phyloP scores from a whole-genome alignment of 2,329 filamentous ascomycete species.

The Diaporthe amygdali region DNA sequence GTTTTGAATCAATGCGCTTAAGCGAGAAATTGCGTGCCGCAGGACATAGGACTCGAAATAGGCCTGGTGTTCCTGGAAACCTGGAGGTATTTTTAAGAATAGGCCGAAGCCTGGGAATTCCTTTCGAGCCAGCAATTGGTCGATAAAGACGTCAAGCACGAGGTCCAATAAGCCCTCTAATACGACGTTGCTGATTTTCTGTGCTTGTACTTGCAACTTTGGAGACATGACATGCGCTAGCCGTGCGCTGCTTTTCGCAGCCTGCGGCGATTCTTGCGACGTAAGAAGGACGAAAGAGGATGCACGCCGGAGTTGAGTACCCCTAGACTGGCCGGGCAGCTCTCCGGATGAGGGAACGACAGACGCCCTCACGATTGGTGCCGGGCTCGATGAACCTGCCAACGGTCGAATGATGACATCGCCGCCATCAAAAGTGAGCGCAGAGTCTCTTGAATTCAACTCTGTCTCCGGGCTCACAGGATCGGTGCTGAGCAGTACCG shows the following conservation, averaged over 20 bases:
- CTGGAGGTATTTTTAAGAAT: conserved; percentile 86
- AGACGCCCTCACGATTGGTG: conserved; percentile 77
- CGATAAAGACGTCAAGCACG: conserved; percentile 79
- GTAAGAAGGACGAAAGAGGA: conserved; percentile 93
- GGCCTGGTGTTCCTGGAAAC: conserved; percentile 92
- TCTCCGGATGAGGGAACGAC: conserved; percentile 57
- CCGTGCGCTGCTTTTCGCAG: conserved; percentile 61
- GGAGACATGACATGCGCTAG: conserved; percentile 68
- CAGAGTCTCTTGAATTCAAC: conserved; percentile 80
- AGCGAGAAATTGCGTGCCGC: conserved; percentile 72
- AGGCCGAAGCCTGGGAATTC: conserved; percentile 90
- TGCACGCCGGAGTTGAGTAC: conserved; percentile 74
- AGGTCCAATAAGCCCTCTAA: conserved; percentile 80
- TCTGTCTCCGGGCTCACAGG: conserved; percentile 84
- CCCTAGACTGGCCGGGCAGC: conserved; percentile 48
- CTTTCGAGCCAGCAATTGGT: conserved; percentile 84
- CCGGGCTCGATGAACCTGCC: conserved; percentile 61
- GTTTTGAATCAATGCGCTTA: conserved; percentile 73
- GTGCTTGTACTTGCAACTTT: conserved; percentile 53
- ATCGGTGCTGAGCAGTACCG: conserved; percentile 86
- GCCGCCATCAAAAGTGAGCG: conserved; percentile 82
- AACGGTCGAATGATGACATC: conserved; percentile 84
- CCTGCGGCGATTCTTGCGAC: conserved; percentile 64
- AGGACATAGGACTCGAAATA: conserved; percentile 94
- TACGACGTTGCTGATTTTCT: conserved; percentile 69